Evolutionary conservation across 2,329 filamentous ascomycete genomes (phyloP), one percentile per base, ranked within the genome.

Genomic region (Aspergillus terreus): DNA sequence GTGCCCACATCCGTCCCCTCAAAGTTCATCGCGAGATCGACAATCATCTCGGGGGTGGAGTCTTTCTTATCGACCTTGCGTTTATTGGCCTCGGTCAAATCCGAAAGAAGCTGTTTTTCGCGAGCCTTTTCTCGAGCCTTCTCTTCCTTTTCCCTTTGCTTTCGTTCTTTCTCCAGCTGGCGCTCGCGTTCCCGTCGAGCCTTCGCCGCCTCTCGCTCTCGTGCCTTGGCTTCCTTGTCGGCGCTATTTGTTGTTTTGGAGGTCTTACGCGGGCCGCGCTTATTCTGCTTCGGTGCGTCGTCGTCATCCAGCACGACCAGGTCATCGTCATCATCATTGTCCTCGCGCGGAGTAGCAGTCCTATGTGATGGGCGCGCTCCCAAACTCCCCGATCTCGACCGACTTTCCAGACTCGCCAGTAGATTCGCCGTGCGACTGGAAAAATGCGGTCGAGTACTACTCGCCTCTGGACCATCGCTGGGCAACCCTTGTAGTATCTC

Each of bases 41-140:
- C 78, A 46, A 92, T 85, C 88, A 94, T 92, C 67, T 94, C 88
- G 0, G 80, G 80, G 0, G 84, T 82, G 0, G 87, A 87, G 0
- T 84, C 73, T 59, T 88, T 90, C 71, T 89, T 90, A 70, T 90
- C 84, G 0, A 82, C 83, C 47, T 83, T 83, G 9, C 85, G 71
- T 62, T 86, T 90, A 70, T 92, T 92, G 40, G 84, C 87, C 56
- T 88, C 84, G 3, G 83, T 82, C 19, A 92, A 71, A 6, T 88
- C 86, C 6, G 82, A 81, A 10, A 82, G 82, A 3, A 76, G 75
- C 56, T 85, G 80, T 60, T 86, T 89, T 57, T 90, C 83, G 6
- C 73, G 71, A 0, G 77, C 78, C 56, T 82, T 87, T 46, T 82
- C 77, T 6, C 73, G 71, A 0, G 77, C 78, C 56, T 82, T 87